Percentiles rank a stretch among this genome's conserved stretches.
Evolutionary conservation across 306 rosid genomes (phyloP).

Genomic region (Vicia sativa): DNA sequence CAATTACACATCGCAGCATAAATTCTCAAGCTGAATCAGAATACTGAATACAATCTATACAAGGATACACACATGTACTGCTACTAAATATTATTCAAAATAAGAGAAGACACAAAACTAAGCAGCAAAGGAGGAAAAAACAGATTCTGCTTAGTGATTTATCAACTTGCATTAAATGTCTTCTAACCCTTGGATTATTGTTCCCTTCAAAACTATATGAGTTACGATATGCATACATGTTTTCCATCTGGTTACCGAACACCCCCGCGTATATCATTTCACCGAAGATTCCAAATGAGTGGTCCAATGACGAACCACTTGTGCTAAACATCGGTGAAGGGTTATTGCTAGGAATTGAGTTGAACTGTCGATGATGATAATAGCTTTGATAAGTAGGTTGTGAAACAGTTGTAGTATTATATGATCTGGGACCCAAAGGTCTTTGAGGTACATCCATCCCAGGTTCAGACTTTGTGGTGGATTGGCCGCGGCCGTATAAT

Average conservation of each 20-base stretch:
- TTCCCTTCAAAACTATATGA: slow-evolving; percentile 55
- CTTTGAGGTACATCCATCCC: slow-evolving; percentile 63
- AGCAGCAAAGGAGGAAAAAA: slow-evolving; percentile 73
- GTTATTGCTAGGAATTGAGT: slow-evolving; percentile 40
- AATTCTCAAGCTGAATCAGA: slow-evolving; percentile 26
- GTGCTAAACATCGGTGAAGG: slow-evolving; percentile 48
- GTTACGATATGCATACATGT: slow-evolving; percentile 58
- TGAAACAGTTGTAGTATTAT: slow-evolving; percentile 33
- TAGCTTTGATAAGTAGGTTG: slow-evolving; percentile 44
- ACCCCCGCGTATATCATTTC: slow-evolving; percentile 69
- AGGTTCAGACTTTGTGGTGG: slow-evolving; percentile 43
- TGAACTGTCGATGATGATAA: slow-evolving; percentile 41
- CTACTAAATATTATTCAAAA: slow-evolving; percentile 50
- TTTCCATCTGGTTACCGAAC: slow-evolving; percentile 59
- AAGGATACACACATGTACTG: slow-evolving; percentile 27
- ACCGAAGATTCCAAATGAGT: slow-evolving; percentile 57
- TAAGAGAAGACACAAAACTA: slow-evolving; percentile 65
- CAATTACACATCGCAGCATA: slow-evolving; percentile 35
- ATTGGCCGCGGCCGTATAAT: slow-evolving; percentile 69
- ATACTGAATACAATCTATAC: slow-evolving; percentile 40
- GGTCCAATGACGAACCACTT: slow-evolving; percentile 42
- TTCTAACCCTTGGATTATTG: slow-evolving; percentile 66
- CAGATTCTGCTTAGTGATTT: slow-evolving; percentile 71
- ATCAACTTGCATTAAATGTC: slow-evolving; percentile 73
- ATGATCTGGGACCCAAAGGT: slow-evolving; percentile 58